Evolutionary conservation across 129 eudicot genomes (phyloP), one percentile per base, ranked within the genome.

Genomic region (Escallonia herrerae): DNA sequence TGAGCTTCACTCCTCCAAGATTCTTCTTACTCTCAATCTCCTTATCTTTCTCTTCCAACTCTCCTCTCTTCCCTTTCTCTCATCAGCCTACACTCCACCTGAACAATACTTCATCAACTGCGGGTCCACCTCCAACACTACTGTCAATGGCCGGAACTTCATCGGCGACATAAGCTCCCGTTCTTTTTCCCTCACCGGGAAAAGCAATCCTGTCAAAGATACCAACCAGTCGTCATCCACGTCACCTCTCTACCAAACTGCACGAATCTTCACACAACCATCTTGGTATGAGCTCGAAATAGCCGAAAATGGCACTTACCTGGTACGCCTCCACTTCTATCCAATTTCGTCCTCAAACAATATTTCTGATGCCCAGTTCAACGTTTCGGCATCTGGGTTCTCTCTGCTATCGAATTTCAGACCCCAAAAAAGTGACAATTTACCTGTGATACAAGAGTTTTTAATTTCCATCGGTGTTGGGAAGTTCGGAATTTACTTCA

Each of bases 91-190:
- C 59, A 9, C 46, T 12, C 38, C 65, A n/a, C 82, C 84, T 2
- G 65, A 79, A 8, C 68, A 53, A 51, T 62, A 81, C 95, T 87
- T 82, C 91, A 82, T 87, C 61, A 84, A 87, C 71, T 84, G 95
- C 37, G 91, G 95, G 46, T 87, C 95, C 61, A 51, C 56, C 53
- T 63, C 73, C 2, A 50, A 54, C 63, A 43, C 14, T 66, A 3
- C 12, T 2, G 9, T 56, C 78, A 56, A 65, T 58, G 15, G 45
- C 60, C 67, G 55, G 51, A 77, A 13, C 7, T 87, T 84, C 80
- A 38, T 59, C 56, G 81, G 73, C 43, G 95, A 84, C 54, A 49
- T 3, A 5, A 82, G 65, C n/a, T 62, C 74, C 67, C 2, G 68
- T 50, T 3, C 4, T 12, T 69, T 79, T 73, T 2, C 14, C 8